Evolutionary conservation across 257 asterid species (phyloP), one percentile per base, ranked within the genome.

Genomic region (Apocynum venetum): DNA sequence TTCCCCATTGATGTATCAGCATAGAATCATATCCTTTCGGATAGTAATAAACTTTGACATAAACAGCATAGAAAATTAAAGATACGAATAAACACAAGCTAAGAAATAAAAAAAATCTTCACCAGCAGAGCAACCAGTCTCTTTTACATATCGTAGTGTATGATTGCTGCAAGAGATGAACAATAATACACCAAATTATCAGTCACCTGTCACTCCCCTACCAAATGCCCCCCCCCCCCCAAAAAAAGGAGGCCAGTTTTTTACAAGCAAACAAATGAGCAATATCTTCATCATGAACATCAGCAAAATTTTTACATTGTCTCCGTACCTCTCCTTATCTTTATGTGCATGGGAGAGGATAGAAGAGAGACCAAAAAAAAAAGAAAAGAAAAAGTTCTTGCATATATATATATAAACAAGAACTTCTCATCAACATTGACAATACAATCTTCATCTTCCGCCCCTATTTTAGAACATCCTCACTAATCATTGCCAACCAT

Each of bases 311-410:
- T 73, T 25, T 44, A 75, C 78, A 75, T 60, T 17, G 8, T 75
- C 71, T 20, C 9, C 48, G 13, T 64, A 56, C 81, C 79, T 83
- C 86, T 86, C 87, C 77, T 77, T 80, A 81, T 84, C 73, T 36
- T 44, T 83, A 64, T 78, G 56, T 79, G 76, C 81, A 53, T 63
- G 69, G 60, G 73, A 55, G 87, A 79, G 84, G 71, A 78, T 80
- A 71, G 61, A 43, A 7, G 75, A 72, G 72, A 71, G 14, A 73
- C 46, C 73, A 53, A 44, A 64, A 74, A n/a, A n/a, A 74, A 55
- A 46, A 63, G 75, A 77, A 10, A 61, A n/a, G 38, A 57, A 72
- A 38, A 74, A 12, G 11, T 7, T 20, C 35, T 57, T n/a, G 13
- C 31, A 7, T 7, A n/a, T 55, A 57, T 20, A n/a, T n/a, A 66